These are phyloP conservation scores for Gaeumannomyces sp. DNA, from an alignment of 2,329 filamentous ascomycete species.

Conservation along the genomic window DNA sequence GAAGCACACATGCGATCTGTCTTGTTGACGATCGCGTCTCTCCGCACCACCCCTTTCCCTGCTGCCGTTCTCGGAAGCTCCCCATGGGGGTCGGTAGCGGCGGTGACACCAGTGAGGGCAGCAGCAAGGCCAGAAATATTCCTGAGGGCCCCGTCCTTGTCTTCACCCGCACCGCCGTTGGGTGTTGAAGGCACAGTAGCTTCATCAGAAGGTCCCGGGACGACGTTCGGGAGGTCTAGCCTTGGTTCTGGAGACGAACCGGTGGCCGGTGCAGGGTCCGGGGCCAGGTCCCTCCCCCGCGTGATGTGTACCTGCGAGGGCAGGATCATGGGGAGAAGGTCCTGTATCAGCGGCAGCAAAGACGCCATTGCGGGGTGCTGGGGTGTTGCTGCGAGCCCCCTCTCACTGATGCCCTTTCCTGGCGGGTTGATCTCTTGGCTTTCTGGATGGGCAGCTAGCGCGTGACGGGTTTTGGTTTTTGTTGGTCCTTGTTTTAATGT, in stretches of 20 bases:
- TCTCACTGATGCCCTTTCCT: slow-evolving; percentile 4
- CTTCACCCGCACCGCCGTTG: background rate
- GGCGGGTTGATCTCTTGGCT: slow-evolving; percentile 6
- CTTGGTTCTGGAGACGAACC: slow-evolving; percentile 17
- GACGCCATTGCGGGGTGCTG: slow-evolving; percentile 36
- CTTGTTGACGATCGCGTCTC: slow-evolving; percentile 56
- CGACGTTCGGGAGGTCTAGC: slow-evolving; percentile 8
- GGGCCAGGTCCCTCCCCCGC: slow-evolving; percentile 37
- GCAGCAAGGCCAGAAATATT: background rate
- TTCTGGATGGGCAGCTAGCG: slow-evolving; percentile 1
- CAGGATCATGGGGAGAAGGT: slow-evolving; percentile 54
- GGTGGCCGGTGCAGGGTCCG: slow-evolving; percentile 12
- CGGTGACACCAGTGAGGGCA: background rate
- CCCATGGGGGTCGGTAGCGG: background rate
- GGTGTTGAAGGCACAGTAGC: background rate
- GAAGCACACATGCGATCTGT: slow-evolving; percentile 62
- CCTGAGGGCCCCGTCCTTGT: background rate
- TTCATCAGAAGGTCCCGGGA: background rate
- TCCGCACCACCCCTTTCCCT: slow-evolving; percentile 28
- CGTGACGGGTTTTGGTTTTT: background rate
- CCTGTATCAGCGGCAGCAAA: slow-evolving; percentile 48
- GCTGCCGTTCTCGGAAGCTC: slow-evolving; percentile 16
- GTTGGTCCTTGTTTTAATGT: background rate
- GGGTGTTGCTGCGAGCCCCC: background rate
- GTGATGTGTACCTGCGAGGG: slow-evolving; percentile 52